phyloP scores from a whole-genome alignment of 2,329 filamentous ascomycete species.

The Talaromyces sp. region DNA sequence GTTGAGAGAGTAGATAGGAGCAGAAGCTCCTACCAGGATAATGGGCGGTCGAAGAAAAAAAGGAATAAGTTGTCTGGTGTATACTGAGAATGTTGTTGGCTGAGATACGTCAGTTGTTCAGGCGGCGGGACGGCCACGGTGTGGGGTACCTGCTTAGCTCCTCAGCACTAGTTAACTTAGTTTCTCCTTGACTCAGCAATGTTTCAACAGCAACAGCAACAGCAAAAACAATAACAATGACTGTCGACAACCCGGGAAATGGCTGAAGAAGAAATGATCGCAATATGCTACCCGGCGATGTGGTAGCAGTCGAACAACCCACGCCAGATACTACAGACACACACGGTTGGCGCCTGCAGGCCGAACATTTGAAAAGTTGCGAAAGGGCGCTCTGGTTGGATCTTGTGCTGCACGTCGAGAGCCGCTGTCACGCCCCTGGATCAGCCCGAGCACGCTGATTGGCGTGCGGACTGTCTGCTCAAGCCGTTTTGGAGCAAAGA shows the following conservation, averaged over 20 bases:
- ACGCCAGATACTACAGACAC: background rate
- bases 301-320: background rate
- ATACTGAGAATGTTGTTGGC: background rate
- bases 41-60: background rate
- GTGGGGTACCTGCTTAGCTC: constrained; percentile 11
- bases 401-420: constrained; percentile 16
- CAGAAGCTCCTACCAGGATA: constrained; percentile 34
- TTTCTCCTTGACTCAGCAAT: background rate
- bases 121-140: constrained; percentile 6
- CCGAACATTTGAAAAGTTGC: constrained; percentile 9
- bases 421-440: constrained; percentile 18
- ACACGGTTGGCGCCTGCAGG: constrained; percentile 14
- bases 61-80: background rate
- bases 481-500: background rate
- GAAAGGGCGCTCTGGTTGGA: constrained; percentile 18
- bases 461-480: background rate
- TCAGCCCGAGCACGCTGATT: constrained; percentile 3
- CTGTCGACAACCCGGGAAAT: background rate
- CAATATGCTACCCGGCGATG: background rate
- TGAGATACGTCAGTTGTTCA: constrained; percentile 13
- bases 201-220: background rate
- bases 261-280: background rate
- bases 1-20: constrained; percentile 27
- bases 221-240: background rate
- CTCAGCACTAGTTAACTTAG: background rate